Conservation (phyloP, 345 rosid species). For the Citrus inodora region DNA sequence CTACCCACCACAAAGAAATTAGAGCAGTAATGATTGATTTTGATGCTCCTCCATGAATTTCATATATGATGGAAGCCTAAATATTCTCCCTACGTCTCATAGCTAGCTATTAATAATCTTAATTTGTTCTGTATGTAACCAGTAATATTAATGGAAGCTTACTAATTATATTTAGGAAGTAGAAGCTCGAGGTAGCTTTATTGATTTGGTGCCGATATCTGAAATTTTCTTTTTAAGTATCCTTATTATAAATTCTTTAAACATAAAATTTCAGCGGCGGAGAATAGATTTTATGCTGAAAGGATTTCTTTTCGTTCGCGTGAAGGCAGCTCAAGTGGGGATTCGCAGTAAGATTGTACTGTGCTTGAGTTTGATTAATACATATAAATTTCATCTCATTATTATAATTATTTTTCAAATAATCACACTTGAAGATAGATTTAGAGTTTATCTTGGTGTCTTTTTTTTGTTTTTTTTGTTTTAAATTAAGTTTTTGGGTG, state of each 20-base stretch:
- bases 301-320: too few species aligned
- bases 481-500: not conserved
- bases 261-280: not conserved
- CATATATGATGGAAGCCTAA: not conserved
- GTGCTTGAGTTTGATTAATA: too few species aligned
- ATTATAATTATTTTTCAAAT: too few species aligned
- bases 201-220: not conserved
- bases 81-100: not conserved
- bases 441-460: not conserved
- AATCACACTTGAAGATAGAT: not conserved
- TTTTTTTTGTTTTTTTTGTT: too few species aligned
- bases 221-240: not conserved
- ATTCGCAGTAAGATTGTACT: too few species aligned
- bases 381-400: not conserved
- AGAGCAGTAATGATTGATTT: conserved; percentile 22
- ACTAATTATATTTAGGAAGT: not conserved
- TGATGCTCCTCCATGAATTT: conserved; percentile 13
- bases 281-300: too few species aligned
- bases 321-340: too few species aligned
- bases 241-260: not conserved
- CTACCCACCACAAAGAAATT: conserved; percentile 1
- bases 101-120: not conserved
- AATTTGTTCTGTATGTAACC: not conserved
- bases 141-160: not conserved
- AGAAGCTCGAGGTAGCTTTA: not conserved